These are phyloP conservation scores for Decorospora gaudefroyi DNA, from an alignment of 2,329 filamentous ascomycete species.

Conservation along the genomic window DNA sequence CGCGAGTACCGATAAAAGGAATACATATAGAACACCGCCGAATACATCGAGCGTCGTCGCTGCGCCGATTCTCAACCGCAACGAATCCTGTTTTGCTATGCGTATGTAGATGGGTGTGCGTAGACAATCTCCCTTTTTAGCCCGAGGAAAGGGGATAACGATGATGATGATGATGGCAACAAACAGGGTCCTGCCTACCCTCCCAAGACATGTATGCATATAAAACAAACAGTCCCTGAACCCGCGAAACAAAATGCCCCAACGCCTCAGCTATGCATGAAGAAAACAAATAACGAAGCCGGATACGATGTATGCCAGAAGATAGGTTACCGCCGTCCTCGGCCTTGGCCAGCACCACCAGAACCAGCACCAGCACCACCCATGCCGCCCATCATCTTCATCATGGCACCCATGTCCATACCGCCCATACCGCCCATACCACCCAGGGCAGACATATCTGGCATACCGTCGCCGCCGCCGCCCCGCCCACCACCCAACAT, in stretches of 20 bases:
- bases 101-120: too few species aligned
- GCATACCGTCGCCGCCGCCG: slow-evolving; percentile 64
- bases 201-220: slow-evolving; percentile 7
- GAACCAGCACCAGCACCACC: slow-evolving; percentile 25
- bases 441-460: slow-evolving; percentile 63
- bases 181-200: too few species aligned
- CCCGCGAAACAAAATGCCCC: too few species aligned
- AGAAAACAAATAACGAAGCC: slow-evolving; percentile 9
- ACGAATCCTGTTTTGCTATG: too few species aligned
- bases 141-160: too few species aligned
- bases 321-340: slow-evolving; percentile 28
- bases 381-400: slow-evolving; percentile 45
- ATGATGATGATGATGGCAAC: too few species aligned
- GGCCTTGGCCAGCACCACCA: slow-evolving; percentile 23
- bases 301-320: slow-evolving; percentile 2
- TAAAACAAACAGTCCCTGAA: too few species aligned
- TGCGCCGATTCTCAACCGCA: too few species aligned
- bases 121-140: too few species aligned
- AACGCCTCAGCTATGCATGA: slow-evolving; percentile 17
- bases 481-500: slow-evolving; percentile 78
- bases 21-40: too few species aligned
- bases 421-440: slow-evolving; percentile 63
- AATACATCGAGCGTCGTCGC: too few species aligned
- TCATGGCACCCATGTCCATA: slow-evolving; percentile 45
- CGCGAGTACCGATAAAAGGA: too few species aligned